These are phyloP conservation scores for Fraxinus velutina DNA, from an alignment of 305 asterid genomes.

Conservation along the genomic window DNA sequence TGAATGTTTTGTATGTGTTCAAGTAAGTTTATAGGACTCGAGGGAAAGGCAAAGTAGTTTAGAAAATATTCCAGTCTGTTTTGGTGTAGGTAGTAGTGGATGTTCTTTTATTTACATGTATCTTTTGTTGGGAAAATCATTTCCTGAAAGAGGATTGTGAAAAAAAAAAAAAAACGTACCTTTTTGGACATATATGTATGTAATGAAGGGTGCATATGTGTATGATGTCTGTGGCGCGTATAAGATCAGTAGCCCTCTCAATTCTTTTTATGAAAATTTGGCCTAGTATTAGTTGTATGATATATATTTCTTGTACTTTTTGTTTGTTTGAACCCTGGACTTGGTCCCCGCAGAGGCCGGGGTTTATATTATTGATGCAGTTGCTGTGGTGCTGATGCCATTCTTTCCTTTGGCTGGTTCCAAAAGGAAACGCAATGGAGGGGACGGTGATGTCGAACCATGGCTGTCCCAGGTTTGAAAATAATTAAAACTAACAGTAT, in stretches of 20 bases:
- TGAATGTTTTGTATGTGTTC: constrained; percentile 24
- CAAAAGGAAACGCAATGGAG: not conserved
- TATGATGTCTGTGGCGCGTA: constrained; percentile 31
- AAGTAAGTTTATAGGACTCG: constrained; percentile 19
- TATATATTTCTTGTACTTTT: not conserved
- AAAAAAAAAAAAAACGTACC: constrained; percentile 19
- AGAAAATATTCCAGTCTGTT: constrained; percentile 34
- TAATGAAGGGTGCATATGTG: constrained; percentile 40
- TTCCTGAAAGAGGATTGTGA: constrained; percentile 24
- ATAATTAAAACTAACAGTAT: not conserved
- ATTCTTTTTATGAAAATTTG: constrained; percentile 25
- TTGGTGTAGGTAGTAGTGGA: constrained; percentile 42
- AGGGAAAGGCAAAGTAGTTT: constrained; percentile 24
- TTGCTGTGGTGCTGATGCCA: constrained; percentile 7
- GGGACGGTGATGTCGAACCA: not conserved
- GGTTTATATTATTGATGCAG: constrained; percentile 1
- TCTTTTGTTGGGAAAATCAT: constrained; percentile 30
- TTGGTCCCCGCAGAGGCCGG: constrained; percentile 8
- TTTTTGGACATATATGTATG: constrained; percentile 50
- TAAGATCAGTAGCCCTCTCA: constrained; percentile 34
- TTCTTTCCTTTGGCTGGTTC: constrained; percentile 15
- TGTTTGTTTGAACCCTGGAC: constrained; percentile 9
- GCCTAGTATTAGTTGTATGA: constrained; percentile 23
- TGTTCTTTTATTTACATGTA: constrained; percentile 27
- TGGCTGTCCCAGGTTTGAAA: not conserved